Evolutionary conservation across 2,329 filamentous ascomycete species (phyloP), one percentile per base, ranked within the genome.

Genomic region (Mariannaea sp.): DNA sequence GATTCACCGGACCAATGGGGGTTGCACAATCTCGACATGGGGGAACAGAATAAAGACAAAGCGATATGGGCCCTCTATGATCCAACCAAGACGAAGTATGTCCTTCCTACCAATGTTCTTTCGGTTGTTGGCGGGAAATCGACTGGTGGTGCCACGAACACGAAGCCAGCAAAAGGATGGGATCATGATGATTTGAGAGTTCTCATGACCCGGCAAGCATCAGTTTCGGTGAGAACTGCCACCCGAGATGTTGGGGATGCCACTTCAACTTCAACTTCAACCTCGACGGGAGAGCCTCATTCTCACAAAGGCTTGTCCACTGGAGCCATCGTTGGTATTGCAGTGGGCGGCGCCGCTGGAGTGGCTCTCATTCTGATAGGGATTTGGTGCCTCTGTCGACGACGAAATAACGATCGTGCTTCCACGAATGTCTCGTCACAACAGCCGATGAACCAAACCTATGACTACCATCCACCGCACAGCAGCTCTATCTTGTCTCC

Each of bases 1-100:
- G 83, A 87, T 62, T 71, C 72, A 4, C 71, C 74, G 1, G 68
- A 70, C 5, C 75, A 79, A 16, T 82, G 77, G 72, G 83, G 82
- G 5, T 76, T 79, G 8, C 83, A 85, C 66, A 82, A 83, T 61
- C 70, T 83, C 57, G 79, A 84, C 61, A 61, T 85, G 9, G 80
- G 81, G 6, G 73, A 77, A 52, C 76, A 79, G 33, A 80, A 78
- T 40, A 64, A 70, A 5, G 65, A 74, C 33, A 70, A 74, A 20
- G 70, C 69, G 5, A 66, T 75, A 8, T 86, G 83, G 83, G 73
- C 77, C 52, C 69, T 77, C 8, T 85, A 77, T 58, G 68, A 73
- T 17, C 73, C 79, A 1, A 74, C 76, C 40, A 68, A 82, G 29
- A 79, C 77, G 1, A 66, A 64, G 6, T 85, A 86, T 61, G 66